Evolutionary conservation across 805 yeast genomes (phyloP), one percentile per base, ranked within the genome.

Genomic region (Osmozyma mogii): DNA sequence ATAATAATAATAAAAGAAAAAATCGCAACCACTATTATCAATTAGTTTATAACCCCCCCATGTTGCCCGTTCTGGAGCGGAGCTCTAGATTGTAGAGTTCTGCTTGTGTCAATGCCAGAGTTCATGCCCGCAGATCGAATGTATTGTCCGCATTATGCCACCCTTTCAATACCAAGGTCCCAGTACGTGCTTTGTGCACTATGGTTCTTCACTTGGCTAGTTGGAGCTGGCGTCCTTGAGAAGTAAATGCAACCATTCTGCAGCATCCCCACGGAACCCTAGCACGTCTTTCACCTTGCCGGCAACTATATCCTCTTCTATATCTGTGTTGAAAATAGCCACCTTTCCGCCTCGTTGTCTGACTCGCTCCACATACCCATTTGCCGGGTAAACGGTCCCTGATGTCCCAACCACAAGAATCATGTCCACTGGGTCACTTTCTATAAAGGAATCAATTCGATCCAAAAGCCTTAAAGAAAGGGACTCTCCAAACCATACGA

Each of bases 401-500:
- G 88, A 78, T 2, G 95, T 84, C 2, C 96, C 96, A 6, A 87
- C 72, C 10, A 87, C 94, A 29, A 85, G 57, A 3, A 84, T 75
- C 45, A 87, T 55, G 45, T 85, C 95, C 14, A 83, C 78, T 4
- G 54, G 53, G 15, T 61, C 60, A 8, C 59, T 45, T 40, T 72
- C 68, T 5, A 84, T 65, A 43, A 82, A 85, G 25, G 70, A 73
- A 54, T 85, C 95, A 4, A 84, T 84, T 24, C 57, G 57, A 36
- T 75, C 78, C 34, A 87, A 69, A 9, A 66, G 68, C 27, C 56
- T 56, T 31, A 83, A 52, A 0, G 94, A 84, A 25, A 87, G 57
- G 10, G 85, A 68, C 53, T 87, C 96, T n/a, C 96, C 96, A 55
- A 81, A 84, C 96, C 95, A 87, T 5, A 85, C 88, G 3, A 87